Base-by-base conservation (phyloP, 805 yeast species). In the Zygosaccharomyces gambellarensis region DNA sequence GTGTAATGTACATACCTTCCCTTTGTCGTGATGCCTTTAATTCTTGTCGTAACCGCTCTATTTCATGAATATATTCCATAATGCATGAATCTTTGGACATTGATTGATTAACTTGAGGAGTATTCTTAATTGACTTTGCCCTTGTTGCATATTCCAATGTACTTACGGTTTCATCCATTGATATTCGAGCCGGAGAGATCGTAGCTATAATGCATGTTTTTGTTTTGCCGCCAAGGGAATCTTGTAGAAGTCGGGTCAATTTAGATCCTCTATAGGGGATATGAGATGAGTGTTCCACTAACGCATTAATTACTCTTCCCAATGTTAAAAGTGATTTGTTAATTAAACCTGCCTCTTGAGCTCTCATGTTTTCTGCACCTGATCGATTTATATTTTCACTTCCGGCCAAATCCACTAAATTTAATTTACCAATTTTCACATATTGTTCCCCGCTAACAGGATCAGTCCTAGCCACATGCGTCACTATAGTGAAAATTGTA, bases 401-500 rank as follows among this genome's bases (percentile, higher is more conserved):
- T 1, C 97, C 97, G 0, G 97, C 97, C 57, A 90, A 72, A 69
- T 90, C 97, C n/a, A 90, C 97, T 7, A 90, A 71, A 62, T 90
- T 88, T 63, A 88, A 76, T 60, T 87, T 88, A 5, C 89, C 83
- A 36, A 73, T 68, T 54, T 78, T 74, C 43, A 76, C 68, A 45
- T 69, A 70, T 53, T 78, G 81, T 58, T 78, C 79, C 4, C 76
- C 76, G 2, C 78, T 75, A 2, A 71, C 61, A 1, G 77, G 71
- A 43, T 74, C 73, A 27, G 70, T 68, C 53, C 75, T 77, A 47
- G 77, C 80, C 55, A 85, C 73, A 52, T 75, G 77, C 4, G 77
- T 75, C 3, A 80, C 79, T n/a, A 85, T 75, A 2, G 94, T 82
- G 66, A 87, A 85, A 1, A 88, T 82, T 0, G 92, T 79, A 60